Evolutionary conservation across 2,329 filamentous ascomycete species (phyloP).

Genomic region (Aureobasidium uvarum): DNA sequence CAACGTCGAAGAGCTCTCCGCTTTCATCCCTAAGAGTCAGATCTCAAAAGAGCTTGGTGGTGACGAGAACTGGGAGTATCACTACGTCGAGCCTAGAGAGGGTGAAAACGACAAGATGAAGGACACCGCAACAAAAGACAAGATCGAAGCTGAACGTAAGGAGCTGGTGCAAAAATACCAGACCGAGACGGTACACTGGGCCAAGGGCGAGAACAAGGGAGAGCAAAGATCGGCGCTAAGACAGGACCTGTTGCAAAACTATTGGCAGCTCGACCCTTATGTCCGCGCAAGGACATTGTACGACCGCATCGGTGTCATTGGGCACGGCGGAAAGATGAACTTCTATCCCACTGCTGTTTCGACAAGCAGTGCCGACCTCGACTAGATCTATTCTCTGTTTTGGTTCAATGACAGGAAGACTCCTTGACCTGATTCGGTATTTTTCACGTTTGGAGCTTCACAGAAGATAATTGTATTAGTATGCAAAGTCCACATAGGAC

Average conservation of each 20-base stretch:
- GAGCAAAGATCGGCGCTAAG: conserved; percentile 57
- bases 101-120: conserved; percentile 78
- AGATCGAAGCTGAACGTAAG: conserved; percentile 62
- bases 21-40: conserved; percentile 67
- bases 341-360: conserved; percentile 58
- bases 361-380: conserved; percentile 38
- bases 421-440: background rate
- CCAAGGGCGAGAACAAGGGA: conserved; percentile 50
- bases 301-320: conserved; percentile 74
- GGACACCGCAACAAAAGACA: conserved; percentile 59
- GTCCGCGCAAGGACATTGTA: conserved; percentile 79
- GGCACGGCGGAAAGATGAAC: conserved; percentile 63
- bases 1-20: conserved; percentile 70
- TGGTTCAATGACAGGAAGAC: background rate
- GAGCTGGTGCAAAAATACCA: conserved; percentile 72
- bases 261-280: conserved; percentile 89
- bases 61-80: conserved; percentile 78
- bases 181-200: conserved; percentile 71
- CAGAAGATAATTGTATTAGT: conserved; percentile 4
- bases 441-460: background rate
- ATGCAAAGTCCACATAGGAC: conserved; percentile 4
- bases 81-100: conserved; percentile 70
- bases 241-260: conserved; percentile 62
- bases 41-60: conserved; percentile 85
- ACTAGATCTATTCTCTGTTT: conserved; percentile 32